Evolutionary conservation across 1,284 basidiomycete genomes (phyloP), one percentile per base, ranked within the genome.

Genomic region (Ustilago trichophora): DNA sequence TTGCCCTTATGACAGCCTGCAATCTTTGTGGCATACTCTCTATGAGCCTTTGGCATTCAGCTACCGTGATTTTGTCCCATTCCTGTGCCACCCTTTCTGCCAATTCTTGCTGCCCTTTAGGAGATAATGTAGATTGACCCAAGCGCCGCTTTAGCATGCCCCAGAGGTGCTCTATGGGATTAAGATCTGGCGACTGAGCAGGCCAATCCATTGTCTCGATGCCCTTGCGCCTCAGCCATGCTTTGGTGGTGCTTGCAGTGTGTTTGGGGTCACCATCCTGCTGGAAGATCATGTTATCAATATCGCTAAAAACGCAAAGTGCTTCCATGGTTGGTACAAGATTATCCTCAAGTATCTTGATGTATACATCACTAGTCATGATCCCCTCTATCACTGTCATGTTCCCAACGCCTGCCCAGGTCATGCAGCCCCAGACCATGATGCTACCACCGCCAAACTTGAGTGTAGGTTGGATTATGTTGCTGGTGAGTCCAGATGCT

Each of bases 161-260:
- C 82, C 82, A 83, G 10, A 82, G 62, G 47, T 83, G 80, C 74
- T 83, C 82, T 71, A 83, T 83, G 19, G 77, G 77, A 52, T 82
- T 83, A n/a, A 82, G 67, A 66, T 83, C 80, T 22, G 80, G 78
- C 37, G 82, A 83, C 36, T 78, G 72, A 32, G 82, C 69, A 42
- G 78, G 82, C 80, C 80, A 83, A 18, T 48, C 24, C 19, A 83
- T 27, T 34, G 77, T 56, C 26, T 51, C 42, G 38, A 82, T 69
- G 12, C 51, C 42, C 46, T 81, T 34, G 36, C 78, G 53, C 54
- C 76, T 33, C 47, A 83, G 75, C 76, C 75, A 64, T 18, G 49
- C 32, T 32, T 45, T 37, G 6, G 45, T 44, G 26, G 21, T 27
- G 21, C 42, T 41, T 11, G 63, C 60, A 8, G 47, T 66, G 43